Conservation (phyloP, 345 rosid genomes). For the Populus simonii region DNA sequence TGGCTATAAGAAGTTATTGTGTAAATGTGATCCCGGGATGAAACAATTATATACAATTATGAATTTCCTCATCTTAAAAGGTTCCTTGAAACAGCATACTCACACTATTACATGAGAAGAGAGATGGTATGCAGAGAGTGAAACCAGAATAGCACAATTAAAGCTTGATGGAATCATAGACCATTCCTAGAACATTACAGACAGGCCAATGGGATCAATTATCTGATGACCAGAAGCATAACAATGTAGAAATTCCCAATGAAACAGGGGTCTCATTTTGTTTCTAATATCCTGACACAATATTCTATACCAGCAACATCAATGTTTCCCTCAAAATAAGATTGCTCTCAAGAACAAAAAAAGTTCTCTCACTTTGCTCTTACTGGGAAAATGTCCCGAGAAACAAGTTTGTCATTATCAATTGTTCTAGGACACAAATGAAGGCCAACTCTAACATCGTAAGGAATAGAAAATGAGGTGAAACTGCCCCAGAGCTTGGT, state of each 20-base stretch:
- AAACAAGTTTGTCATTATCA: not conserved
- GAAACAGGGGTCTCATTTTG: not conserved
- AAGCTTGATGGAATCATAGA: not conserved
- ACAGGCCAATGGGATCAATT: not conserved
- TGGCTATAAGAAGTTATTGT: not conserved
- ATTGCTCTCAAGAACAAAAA: not conserved
- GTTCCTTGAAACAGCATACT: not conserved
- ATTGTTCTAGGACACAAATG: not conserved
- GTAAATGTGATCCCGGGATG: not conserved
- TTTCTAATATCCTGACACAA: not conserved
- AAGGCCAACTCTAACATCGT: not conserved
- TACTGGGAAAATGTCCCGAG: not conserved
- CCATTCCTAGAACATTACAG: not conserved
- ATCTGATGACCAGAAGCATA: not conserved
- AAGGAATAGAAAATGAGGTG: not conserved
- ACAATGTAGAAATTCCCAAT: not conserved
- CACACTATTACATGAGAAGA: not conserved
- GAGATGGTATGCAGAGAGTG: not conserved
- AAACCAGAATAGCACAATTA: not conserved
- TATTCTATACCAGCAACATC: not conserved
- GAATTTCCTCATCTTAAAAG: not conserved
- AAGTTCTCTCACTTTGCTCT: not conserved
- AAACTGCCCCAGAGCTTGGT: not conserved
- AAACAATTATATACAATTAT: not conserved
- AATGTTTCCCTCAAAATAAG: not conserved